phyloP scores from a whole-genome alignment of 2,329 filamentous ascomycete genomes.

The Whalleya microplaca region DNA sequence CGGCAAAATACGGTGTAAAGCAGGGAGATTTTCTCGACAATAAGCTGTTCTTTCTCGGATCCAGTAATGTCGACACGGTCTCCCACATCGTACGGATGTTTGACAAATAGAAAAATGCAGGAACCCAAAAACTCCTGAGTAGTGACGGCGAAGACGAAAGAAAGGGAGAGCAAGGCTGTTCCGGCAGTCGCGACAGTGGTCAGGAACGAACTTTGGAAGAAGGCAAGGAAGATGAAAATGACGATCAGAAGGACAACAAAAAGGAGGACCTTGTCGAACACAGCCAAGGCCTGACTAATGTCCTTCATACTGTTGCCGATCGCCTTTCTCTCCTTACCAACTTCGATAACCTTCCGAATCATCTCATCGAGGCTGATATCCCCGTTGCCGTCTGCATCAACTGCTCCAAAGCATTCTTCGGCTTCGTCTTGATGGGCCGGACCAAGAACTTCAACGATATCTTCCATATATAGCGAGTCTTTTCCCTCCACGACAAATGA shows the following conservation, averaged over 20 bases:
- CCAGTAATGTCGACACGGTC: conserved; percentile 83
- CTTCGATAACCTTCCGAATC: conserved; percentile 82
- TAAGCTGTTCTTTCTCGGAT: conserved; percentile 62
- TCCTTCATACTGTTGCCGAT: conserved; percentile 95
- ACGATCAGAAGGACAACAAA: conserved; percentile 80
- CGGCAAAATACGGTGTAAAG: conserved; percentile 91
- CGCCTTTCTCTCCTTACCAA: conserved; percentile 83
- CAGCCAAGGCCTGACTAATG: conserved; percentile 90
- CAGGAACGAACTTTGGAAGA: conserved; percentile 84
- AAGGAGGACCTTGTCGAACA: conserved; percentile 84
- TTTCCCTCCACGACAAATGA: conserved; percentile 92
- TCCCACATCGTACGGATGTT: conserved; percentile 95
- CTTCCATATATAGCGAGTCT: conserved; percentile 77
- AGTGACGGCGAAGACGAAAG: conserved; percentile 92
- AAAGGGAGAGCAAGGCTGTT: conserved; percentile 90
- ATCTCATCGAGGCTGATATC: conserved; percentile 96
- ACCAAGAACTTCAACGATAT: conserved; percentile 87
- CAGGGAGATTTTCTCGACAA: conserved; percentile 92
- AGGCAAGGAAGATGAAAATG: conserved; percentile 85
- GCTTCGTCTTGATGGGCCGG: conserved; percentile 74
- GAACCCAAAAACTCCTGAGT: conserved; percentile 96
- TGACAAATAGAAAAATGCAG: conserved; percentile 98
- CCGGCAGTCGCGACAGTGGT: conserved; percentile 87
- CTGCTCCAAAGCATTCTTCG: conserved; percentile 78
- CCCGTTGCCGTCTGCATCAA: conserved; percentile 88